Percentiles rank a stretch among this genome's conserved stretches.
Evolutionary conservation across 257 asterid species (phyloP).

Genomic region (Coffea eugenioides): DNA sequence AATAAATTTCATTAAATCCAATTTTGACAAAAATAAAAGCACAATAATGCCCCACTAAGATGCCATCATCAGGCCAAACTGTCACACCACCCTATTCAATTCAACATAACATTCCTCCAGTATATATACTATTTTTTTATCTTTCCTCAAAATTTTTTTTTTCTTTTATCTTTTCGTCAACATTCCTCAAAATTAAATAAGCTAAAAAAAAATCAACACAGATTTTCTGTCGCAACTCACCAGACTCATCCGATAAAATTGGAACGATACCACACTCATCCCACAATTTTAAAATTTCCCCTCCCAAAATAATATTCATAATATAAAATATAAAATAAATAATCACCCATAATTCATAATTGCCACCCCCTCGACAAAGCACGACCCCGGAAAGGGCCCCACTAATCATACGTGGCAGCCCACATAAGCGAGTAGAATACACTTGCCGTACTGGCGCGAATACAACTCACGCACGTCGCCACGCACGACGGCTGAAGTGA

Average conservation of each 20-base stretch:
- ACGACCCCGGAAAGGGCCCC: neutral
- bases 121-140: too few species aligned
- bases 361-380: neutral
- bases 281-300: too few species aligned
- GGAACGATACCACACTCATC: too few species aligned
- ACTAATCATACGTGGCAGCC: neutral
- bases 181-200: too few species aligned
- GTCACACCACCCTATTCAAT: neutral
- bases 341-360: neutral
- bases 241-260: too few species aligned
- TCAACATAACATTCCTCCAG: neutral
- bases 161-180: neutral
- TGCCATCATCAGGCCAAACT: neutral
- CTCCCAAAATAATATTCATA: too few species aligned
- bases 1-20: neutral
- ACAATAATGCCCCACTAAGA: neutral
- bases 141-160: too few species aligned
- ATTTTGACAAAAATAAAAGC: neutral
- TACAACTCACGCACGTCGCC: slow-evolving; percentile 11
- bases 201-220: too few species aligned
- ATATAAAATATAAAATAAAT: too few species aligned
- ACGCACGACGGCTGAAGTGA: slow-evolving; percentile 1
- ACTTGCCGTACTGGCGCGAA: slow-evolving; percentile 1
- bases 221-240: too few species aligned
- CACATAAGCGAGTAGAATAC: neutral